A percentile compares a stretch with the other conserved stretches of the same genome.
Evolutionary conservation across 371 early-diverging fungal genomes (phyloP).

Genomic region (Mucor mucedo): DNA sequence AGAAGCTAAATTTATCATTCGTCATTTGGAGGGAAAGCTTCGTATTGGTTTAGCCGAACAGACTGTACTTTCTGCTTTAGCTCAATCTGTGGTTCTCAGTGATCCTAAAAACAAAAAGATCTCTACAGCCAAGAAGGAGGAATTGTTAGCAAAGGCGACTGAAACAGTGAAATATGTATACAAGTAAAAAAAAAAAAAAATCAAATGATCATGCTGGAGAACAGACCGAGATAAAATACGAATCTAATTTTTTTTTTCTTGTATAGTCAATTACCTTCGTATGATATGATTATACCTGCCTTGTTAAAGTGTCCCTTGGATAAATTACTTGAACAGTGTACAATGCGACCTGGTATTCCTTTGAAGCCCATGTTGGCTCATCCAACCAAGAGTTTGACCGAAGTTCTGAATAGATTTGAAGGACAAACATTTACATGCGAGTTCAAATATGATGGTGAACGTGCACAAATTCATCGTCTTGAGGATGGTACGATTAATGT

Average conservation of each 20-base stretch:
- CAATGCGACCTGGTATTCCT: slow-evolving; percentile 96
- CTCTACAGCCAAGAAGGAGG: slow-evolving; percentile 57
- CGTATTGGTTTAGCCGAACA: slow-evolving; percentile 98
- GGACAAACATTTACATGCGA: slow-evolving; percentile 95
- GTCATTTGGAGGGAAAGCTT: slow-evolving; percentile 95
- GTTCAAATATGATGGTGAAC: slow-evolving; percentile 99
- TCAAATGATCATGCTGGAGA: no score
- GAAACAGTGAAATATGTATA: slow-evolving; percentile 89
- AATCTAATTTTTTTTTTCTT: slow-evolving; percentile 12
- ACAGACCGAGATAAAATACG: no score
- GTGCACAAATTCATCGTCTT: slow-evolving; percentile 95
- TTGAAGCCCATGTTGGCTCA: slow-evolving; percentile 99
- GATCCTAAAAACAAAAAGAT: slow-evolving; percentile 32
- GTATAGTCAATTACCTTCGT: slow-evolving; percentile 83
- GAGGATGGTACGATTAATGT: slow-evolving; percentile 78
- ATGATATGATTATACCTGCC: slow-evolving; percentile 87
- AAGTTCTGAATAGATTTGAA: slow-evolving; percentile 95
- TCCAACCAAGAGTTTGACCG: slow-evolving; percentile 95
- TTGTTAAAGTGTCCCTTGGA: slow-evolving; percentile 80
- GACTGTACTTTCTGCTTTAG: slow-evolving; percentile 89
- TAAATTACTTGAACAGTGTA: slow-evolving; percentile 72
- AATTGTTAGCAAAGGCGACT: slow-evolving; percentile 69
- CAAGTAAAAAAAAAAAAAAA: slow-evolving; percentile 57
- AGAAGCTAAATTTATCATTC: slow-evolving; percentile 94
- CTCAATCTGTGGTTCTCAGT: slow-evolving; percentile 74